phyloP scores from a whole-genome alignment of 2,329 filamentous ascomycete species.

The Trichophyton schoenleinii region DNA sequence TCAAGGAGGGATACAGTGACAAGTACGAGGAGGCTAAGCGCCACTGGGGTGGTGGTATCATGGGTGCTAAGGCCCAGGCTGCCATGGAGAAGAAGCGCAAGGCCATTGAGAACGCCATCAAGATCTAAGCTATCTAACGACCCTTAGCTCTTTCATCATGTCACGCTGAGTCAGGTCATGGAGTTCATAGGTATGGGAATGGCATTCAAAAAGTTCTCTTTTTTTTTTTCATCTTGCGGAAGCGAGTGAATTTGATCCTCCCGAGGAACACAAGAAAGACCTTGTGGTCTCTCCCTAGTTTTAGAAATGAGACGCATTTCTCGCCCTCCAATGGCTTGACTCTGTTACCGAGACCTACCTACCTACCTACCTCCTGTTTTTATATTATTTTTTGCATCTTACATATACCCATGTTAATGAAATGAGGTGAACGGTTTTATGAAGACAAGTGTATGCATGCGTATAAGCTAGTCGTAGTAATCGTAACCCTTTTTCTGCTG shows the following conservation, averaged over 20 bases:
- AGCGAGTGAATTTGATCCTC: neutral
- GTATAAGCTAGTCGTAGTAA: neutral
- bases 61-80: slow-evolving; percentile 85
- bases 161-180: neutral
- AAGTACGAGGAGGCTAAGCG: slow-evolving; percentile 84
- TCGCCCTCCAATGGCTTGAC: neutral
- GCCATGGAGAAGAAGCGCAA: slow-evolving; percentile 78
- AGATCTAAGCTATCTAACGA: slow-evolving; percentile 58
- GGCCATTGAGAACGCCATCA: slow-evolving; percentile 86
- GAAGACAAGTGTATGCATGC: neutral
- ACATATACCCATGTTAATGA: slow-evolving; percentile 5
- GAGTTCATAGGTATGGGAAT: neutral
- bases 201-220: neutral
- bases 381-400: neutral
- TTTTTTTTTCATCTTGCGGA: neutral
- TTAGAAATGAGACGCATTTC: slow-evolving; percentile 2
- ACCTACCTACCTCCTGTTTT: neutral
- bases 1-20: slow-evolving; percentile 97
- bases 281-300: neutral
- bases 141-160: neutral
- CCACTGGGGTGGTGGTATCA: slow-evolving; percentile 99
- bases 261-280: neutral
- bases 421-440: slow-evolving; percentile 2
- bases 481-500: neutral
- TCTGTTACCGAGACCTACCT: neutral